Evolutionary conservation across 805 yeast genomes (phyloP), one percentile per base, ranked within the genome.

Genomic region (Phaffomyces thermotolerans): DNA sequence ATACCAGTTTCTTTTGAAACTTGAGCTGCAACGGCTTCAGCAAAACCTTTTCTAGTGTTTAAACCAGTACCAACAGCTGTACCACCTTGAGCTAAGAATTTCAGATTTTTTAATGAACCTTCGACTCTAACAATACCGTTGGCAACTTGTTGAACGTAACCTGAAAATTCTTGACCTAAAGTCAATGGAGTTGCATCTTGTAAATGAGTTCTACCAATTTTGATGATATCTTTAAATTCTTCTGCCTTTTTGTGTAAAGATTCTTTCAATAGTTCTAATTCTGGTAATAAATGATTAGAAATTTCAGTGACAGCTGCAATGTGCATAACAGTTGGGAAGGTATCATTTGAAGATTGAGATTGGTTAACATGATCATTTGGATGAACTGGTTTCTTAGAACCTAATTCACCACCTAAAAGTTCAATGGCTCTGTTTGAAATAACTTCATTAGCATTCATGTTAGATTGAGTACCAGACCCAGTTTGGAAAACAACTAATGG

Each of bases 241-340:
- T 84, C 79, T 32, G 89, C 62, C 72, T 93, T 93, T 48, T 64
- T 73, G 40, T 76, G 75, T 52, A 93, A 71, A n/a, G 96, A 73
- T 59, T 82, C 84, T 66, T 85, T 85, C 60, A 93, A 79, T 36
- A 69, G 72, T 46, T 76, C 72, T 62, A 93, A 74, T 60, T 88
- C 86, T 15, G 99, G 99, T 42, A 91, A 55, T 65, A 93, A 75
- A 35, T 73, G 71, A 62, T 76, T 59, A 43, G 82, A 70, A 69
- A 91, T 85, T 72, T 91, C 96, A 36, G 84, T 77, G 51, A 90
- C 96, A 17, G 98, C 96, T 45, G 99, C 97, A 68, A 93, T 91
- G 73, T 93, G 99, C 99, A 93, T 93, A 44, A 91, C 99, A 32
- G 99, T 90, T 55, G 99, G 99, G 85, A 93, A 93, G 43, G 98